These are phyloP conservation scores for Candida maesae DNA, from an alignment of 805 yeast genomes.

Conservation along the genomic window DNA sequence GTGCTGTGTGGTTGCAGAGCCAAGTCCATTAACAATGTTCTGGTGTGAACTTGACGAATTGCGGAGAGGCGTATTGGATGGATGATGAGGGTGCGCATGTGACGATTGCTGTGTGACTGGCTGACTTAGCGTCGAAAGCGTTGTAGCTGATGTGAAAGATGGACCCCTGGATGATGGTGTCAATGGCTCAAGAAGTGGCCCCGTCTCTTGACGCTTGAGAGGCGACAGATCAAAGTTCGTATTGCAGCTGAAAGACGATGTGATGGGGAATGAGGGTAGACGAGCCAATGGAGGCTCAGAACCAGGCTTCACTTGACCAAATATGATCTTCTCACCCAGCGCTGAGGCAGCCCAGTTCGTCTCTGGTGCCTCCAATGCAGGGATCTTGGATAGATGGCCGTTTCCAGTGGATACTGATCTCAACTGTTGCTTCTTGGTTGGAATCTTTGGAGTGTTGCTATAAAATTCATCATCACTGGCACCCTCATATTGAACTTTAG, in stretches of 20 bases:
- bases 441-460: slow-evolving; percentile 13
- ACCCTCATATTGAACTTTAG: slow-evolving; percentile 9
- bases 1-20: slow-evolving; percentile 14
- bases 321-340: slow-evolving; percentile 34
- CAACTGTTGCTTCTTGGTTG: slow-evolving; percentile 22
- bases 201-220: slow-evolving; percentile 51
- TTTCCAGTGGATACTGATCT: slow-evolving; percentile 17
- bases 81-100: slow-evolving; percentile 1
- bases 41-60: slow-evolving; percentile 16
- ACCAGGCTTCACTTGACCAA: slow-evolving; percentile 25
- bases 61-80: slow-evolving; percentile 33
- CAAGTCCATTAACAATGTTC: slow-evolving; percentile 9
- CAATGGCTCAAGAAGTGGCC: slow-evolving; percentile 62
- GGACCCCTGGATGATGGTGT: slow-evolving; percentile 44
- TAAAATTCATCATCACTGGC: slow-evolving; percentile 11
- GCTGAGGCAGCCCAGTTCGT: slow-evolving; percentile 41
- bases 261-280: slow-evolving; percentile 29
- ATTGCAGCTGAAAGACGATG: slow-evolving; percentile 64
- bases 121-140: slow-evolving; percentile 3
- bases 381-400: slow-evolving; percentile 26
- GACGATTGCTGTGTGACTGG: slow-evolving; percentile 6
- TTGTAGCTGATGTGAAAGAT: slow-evolving; percentile 12
- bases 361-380: slow-evolving; percentile 36
- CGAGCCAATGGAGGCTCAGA: slow-evolving; percentile 16
- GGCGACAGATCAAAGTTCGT: slow-evolving; percentile 65